Evolutionary conservation across 129 eudicot species (phyloP), one percentile per base, ranked within the genome.

Genomic region (Lactuca saligna): DNA sequence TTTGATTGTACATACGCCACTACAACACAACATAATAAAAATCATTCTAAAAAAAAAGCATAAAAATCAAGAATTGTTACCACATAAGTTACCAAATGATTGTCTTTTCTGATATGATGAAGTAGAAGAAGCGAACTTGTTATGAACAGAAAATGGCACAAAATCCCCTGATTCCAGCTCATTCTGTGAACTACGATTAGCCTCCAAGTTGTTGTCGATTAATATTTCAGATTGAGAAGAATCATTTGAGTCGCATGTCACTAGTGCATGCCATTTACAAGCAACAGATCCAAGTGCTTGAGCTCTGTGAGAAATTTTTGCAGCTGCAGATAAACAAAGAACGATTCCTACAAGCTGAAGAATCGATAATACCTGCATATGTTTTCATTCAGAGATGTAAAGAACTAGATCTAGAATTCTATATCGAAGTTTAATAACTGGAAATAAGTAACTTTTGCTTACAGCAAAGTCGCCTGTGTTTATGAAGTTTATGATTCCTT

Each of bases 381-480:
- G n/a, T 65, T 65, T 65, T 37, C 57, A 74, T 41, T 37, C 8
- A 32, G 46, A 11, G 12, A 60, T 10, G 59, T 7, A 9, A 9
- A n/a, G 53, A 66, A 14, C 17, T 6, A 48, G 34, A 59, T 59
- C 11, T 34, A 32, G 35, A 37, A 31, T n/a, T n/a, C n/a, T n/a
- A n/a, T n/a, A n/a, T n/a, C n/a, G n/a, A n/a, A n/a, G n/a, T n/a
- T n/a, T n/a, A n/a, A n/a, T n/a, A n/a, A n/a, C n/a, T n/a, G 42
- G 14, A 0, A 12, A 51, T 9, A 42, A 9, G 49, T 42, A 15
- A 6, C 6, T 46, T 44, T 20, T 69, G 29, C 85, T 84, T 84
- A 84, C 90, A 13, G 84, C 90, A 80, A 84, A 82, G 80, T 82
- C 90, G 32, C 90, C 90, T 0, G 86, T 82, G 65, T 82, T 87